A percentile compares a stretch with the other conserved stretches of the same genome.
These are phyloP conservation scores for Casuarina equisetifolia DNA, from an alignment of 306 rosid species.

Conservation along the genomic window DNA sequence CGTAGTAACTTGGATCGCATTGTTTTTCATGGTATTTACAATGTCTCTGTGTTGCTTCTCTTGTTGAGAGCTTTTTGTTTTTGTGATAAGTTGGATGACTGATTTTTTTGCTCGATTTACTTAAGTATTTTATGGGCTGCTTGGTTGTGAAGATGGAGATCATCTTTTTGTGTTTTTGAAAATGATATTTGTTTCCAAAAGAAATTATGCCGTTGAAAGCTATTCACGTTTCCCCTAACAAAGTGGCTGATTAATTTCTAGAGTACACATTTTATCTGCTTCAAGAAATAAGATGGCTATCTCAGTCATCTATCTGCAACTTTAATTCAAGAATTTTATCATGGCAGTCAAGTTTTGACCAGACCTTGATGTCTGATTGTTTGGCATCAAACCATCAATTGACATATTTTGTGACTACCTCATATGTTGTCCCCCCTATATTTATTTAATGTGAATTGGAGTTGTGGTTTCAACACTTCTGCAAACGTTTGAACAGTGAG, in stretches of 20 bases:
- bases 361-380: background rate
- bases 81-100: background rate
- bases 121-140: background rate
- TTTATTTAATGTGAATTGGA: background rate
- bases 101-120: background rate
- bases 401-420: background rate
- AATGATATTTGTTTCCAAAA: background rate
- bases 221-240: background rate
- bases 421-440: background rate
- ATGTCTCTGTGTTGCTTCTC: background rate
- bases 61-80: slow-evolving; percentile 2
- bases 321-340: background rate
- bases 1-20: background rate
- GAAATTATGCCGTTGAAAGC: background rate
- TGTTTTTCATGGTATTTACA: background rate
- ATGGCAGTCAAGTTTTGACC: background rate
- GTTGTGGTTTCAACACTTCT: background rate
- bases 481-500: background rate
- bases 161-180: background rate
- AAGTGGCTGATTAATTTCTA: background rate
- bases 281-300: background rate
- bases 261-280: background rate
- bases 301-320: background rate
- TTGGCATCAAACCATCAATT: background rate
- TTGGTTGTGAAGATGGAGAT: background rate